Base-by-base conservation (phyloP, 768 basidiomycete genomes). In the Gautieria morchelliformis region DNA sequence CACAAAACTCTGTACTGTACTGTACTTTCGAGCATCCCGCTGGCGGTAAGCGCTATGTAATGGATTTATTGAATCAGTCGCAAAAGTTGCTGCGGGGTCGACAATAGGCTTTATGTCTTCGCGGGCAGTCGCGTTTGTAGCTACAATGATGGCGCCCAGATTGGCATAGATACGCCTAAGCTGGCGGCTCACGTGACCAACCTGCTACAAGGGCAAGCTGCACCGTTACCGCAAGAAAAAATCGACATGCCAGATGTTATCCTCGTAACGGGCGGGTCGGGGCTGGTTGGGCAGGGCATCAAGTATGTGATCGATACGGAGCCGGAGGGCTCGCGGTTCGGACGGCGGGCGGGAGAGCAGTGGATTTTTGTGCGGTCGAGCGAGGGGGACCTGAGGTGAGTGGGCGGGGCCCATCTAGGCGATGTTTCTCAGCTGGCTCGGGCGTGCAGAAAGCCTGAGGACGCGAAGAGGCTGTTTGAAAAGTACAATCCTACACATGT, bases 401-500 rank as follows among this genome's bases (percentile, higher is more conserved):
- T 55, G 39, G 19, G 8, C n/a, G n/a, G n/a, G n/a, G n/a, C n/a
- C n/a, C n/a, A n/a, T 50, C 6, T 35, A 35, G 33, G 11, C 9
- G 30, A 19, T 64, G 33, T 15, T 53, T 53, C 37, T 39, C 20
- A 14, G 40, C 7, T 55, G n/a, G n/a, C n/a, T n/a, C 27, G 33
- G 10, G 11, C 46, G 24, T 47, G 35, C 12, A 93, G 93, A 64
- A 83, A 92, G 68, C 71, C 79, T 2, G 78, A 73, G 59, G 81
- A 85, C 68, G 85, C 92, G 41, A 72, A 75, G 64, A 77, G 76
- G 66, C 70, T 94, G 65, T 96, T 88, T 62, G 86, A 90, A 64
- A 93, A 92, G 72, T 84, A 96, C 73, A 86, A 89, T 66, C 93
- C 95, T 0, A 95, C 91, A 0, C 87, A 94, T 78, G 92, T 97